Percentiles rank a stretch among this genome's conserved stretches.
Conservation (phyloP, 345 rosid genomes). For the Punica granatum region DNA sequence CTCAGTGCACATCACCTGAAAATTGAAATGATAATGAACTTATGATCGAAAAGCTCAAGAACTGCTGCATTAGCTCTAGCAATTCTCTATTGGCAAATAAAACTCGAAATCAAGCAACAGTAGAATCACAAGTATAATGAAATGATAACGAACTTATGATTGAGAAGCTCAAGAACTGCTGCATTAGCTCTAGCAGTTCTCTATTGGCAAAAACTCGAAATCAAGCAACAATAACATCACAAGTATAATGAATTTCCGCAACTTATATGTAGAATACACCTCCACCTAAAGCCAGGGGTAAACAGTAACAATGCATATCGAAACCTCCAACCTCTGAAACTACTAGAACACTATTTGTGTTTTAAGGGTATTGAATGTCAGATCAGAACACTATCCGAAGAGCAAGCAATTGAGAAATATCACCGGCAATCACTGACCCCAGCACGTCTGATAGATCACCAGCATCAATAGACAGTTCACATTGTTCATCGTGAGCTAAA, state of each 20-base stretch:
- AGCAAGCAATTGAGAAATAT: no score
- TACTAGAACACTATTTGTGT: no score
- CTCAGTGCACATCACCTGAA: slow-evolving; percentile 75
- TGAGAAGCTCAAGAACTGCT: neutral
- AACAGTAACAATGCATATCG: neutral
- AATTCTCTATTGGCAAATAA: neutral
- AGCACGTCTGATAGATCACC: no score
- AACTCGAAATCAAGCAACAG: neutral
- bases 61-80: neutral
- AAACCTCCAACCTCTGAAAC: no score
- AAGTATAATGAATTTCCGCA: neutral
- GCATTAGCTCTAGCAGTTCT: neutral
- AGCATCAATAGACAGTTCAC: no score
- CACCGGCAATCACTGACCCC: no score
- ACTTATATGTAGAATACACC: neutral
- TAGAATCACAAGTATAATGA: neutral
- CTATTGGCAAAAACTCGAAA: neutral
- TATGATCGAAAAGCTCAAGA: neutral
- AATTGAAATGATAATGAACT: neutral
- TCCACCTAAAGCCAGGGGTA: no score
- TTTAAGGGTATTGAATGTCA: no score
- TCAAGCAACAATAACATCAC: neutral
- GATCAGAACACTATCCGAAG: no score
- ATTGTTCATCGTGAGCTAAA: neutral
- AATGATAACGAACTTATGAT: neutral